Conservation (phyloP, 129 eudicot species). For the Calendula officinalis region DNA sequence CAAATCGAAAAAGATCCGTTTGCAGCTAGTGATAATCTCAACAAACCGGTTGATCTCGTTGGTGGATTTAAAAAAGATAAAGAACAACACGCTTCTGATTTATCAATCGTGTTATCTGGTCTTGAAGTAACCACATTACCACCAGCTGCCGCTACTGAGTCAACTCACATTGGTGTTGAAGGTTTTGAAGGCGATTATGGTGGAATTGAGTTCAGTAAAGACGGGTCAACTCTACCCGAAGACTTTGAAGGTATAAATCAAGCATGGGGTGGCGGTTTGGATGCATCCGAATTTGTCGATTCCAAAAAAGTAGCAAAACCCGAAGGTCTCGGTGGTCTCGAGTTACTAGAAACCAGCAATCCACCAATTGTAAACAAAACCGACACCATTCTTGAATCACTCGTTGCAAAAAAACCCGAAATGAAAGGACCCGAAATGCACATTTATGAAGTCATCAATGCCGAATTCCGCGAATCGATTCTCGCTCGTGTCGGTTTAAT, state of each 20-base stretch:
- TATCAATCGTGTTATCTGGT: constrained; percentile 80
- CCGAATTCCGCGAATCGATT: constrained; percentile 83
- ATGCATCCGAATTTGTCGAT: constrained; percentile 89
- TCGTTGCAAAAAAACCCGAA: constrained; percentile 68
- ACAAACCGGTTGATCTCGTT: constrained; percentile 77
- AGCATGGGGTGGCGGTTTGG: constrained; percentile 99
- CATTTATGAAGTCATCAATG: constrained; percentile 71
- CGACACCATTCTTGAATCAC: constrained; percentile 64
- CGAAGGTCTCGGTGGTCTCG: constrained; percentile 93
- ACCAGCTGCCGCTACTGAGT: constrained; percentile 92
- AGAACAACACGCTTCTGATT: constrained; percentile 52
- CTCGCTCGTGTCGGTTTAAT: constrained; percentile 82
- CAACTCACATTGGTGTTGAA: constrained; percentile 92
- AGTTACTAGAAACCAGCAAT: constrained; percentile 58
- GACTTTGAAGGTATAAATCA: constrained; percentile 91
- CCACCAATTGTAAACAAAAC: constrained; percentile 56
- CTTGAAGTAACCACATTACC: constrained; percentile 92
- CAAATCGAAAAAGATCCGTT: constrained; percentile 79
- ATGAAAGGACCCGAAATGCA: constrained; percentile 96
- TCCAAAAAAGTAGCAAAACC: constrained; percentile 56
- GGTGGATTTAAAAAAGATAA: constrained; percentile 94
- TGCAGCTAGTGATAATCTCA: constrained; percentile 88
- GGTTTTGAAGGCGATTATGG: constrained; percentile 99
- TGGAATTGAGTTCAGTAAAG: constrained; percentile 88
- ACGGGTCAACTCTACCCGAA: constrained; percentile 76